Evolutionary conservation across 768 basidiomycete species (phyloP).

Genomic region (Chalciporus pseudorubinellus): DNA sequence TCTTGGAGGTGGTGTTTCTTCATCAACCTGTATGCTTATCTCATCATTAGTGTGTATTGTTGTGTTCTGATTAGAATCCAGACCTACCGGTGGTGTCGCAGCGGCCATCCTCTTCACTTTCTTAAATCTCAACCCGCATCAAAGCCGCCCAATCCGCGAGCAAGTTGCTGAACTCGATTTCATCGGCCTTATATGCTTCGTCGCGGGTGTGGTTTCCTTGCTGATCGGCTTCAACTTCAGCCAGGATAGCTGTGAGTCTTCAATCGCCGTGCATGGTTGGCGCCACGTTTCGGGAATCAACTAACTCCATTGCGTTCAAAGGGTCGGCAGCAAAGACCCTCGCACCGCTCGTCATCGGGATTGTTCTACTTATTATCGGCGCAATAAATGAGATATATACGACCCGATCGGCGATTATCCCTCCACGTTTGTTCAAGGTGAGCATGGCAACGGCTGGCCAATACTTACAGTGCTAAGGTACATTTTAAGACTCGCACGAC

Average conservation of each 20-base stretch:
- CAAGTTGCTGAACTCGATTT: slow-evolving; percentile 70
- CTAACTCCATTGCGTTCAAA: no score
- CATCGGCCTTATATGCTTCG: no score
- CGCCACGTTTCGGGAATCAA: no score
- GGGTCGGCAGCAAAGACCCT: slow-evolving; percentile 61
- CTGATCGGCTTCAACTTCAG: no score
- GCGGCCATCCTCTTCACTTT: slow-evolving; percentile 62
- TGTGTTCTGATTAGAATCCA: slow-evolving; percentile 22
- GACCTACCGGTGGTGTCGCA: slow-evolving; percentile 70
- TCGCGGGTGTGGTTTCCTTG: no score
- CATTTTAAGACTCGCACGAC: slow-evolving; percentile 64
- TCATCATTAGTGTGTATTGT: neutral
- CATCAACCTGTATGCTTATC: slow-evolving; percentile 58
- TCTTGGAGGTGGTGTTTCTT: slow-evolving; percentile 85
- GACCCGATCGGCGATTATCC: slow-evolving; percentile 63
- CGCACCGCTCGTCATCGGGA: slow-evolving; percentile 52
- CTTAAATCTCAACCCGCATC: slow-evolving; percentile 71
- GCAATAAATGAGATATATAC: slow-evolving; percentile 61
- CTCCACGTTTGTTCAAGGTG: slow-evolving; percentile 71
- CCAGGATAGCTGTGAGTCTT: no score
- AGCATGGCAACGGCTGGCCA: neutral
- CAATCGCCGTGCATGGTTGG: no score
- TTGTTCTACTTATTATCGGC: slow-evolving; percentile 46
- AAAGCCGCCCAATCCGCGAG: slow-evolving; percentile 52
- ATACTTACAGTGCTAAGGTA: neutral